Conservation (phyloP, 495 filamentous ascomycete species). For the Penicillium cosmopolitanum region DNA sequence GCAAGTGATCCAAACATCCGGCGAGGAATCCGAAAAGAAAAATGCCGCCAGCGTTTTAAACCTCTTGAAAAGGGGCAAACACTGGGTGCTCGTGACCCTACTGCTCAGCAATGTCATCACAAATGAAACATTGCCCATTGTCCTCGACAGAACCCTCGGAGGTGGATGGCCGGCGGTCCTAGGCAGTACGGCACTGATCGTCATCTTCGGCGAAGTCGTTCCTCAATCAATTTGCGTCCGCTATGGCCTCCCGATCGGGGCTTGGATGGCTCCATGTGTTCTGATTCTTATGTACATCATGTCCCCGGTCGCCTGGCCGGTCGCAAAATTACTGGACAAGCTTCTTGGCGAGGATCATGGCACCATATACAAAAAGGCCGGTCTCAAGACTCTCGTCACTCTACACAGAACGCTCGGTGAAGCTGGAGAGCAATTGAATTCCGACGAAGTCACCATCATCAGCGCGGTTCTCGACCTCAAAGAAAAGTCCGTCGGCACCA, state of each 20-base stretch:
- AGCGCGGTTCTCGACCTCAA: conserved; percentile 95
- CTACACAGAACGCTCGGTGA: conserved; percentile 89
- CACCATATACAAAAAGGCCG: conserved; percentile 94
- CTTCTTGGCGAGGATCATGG: conserved; percentile 91
- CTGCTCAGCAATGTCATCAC: conserved; percentile 96
- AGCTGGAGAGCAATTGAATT: conserved; percentile 85
- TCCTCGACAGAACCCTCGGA: conserved; percentile 89
- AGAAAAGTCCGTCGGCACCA: conserved; percentile 88
- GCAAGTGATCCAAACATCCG: conserved; percentile 87
- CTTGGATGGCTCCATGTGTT: conserved; percentile 90
- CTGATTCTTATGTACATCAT: conserved; percentile 89
- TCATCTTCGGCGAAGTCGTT: conserved; percentile 96
- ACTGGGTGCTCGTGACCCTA: conserved; percentile 98
- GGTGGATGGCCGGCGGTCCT: conserved; percentile 95
- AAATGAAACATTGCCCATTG: conserved; percentile 95
- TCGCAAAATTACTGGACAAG: conserved; percentile 85
- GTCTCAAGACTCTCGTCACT: conserved; percentile 87
- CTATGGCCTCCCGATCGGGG: conserved; percentile 95
- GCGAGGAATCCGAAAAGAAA: conserved; percentile 76
- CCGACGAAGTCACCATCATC: conserved; percentile 98
- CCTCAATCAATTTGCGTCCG: conserved; percentile 96
- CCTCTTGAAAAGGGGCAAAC: conserved; percentile 85
- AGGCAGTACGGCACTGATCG: conserved; percentile 90
- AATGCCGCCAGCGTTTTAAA: conserved; percentile 81
- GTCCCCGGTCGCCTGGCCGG: conserved; percentile 84